phyloP scores from a whole-genome alignment of 768 basidiomycete genomes.

The Pleurotus salmoneostramineus region DNA sequence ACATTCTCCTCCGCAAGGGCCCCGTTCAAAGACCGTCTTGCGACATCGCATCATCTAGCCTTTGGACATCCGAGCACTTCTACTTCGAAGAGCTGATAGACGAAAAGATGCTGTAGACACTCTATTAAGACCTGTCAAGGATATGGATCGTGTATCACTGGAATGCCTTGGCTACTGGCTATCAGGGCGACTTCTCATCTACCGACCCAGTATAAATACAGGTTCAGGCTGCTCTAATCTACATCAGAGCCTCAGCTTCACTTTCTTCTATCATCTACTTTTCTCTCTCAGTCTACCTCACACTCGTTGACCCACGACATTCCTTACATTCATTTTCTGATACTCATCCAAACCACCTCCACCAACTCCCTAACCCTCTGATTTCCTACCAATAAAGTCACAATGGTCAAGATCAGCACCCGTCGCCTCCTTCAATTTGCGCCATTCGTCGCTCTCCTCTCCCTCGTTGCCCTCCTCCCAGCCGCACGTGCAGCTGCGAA shows the following conservation, averaged over 20 bases:
- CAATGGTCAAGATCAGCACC: neutral
- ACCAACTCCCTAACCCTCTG: neutral
- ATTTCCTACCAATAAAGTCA: neutral
- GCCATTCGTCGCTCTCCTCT: neutral
- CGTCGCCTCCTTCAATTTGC: neutral
- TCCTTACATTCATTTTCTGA: neutral
- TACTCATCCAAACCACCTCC: neutral
- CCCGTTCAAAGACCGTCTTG: too few relatives aligned
- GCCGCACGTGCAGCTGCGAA: slow-evolving; percentile 13
- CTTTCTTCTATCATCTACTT: neutral
- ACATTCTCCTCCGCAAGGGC: too few relatives aligned
- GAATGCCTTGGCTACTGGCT: neutral
- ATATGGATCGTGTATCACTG: neutral
- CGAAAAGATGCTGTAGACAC: neutral
- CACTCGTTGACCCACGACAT: neutral
- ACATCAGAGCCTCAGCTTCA: neutral
- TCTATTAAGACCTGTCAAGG: neutral
- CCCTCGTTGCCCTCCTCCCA: slow-evolving; percentile 2
- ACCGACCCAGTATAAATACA: neutral
- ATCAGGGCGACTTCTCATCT: neutral
- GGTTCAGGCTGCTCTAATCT: neutral
- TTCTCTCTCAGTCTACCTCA: neutral
- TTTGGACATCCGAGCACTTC: too few relatives aligned
- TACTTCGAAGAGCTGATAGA: neutral
- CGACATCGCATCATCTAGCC: too few relatives aligned